Conservation (phyloP, 139 green algal species). For the Tetradesmus obliquus region DNA sequence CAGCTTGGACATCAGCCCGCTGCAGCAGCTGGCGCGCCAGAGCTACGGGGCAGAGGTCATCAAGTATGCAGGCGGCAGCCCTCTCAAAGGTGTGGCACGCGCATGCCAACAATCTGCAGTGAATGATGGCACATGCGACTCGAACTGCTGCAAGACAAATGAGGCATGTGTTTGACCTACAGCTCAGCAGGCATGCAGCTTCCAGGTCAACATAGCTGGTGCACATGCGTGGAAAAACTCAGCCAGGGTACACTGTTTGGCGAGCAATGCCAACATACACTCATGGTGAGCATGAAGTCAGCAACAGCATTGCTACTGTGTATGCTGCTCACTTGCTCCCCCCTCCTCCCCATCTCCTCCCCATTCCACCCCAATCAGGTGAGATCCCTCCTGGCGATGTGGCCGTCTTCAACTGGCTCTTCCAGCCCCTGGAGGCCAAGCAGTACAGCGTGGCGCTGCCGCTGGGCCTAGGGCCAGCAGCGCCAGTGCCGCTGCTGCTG, state of each 20-base stretch:
- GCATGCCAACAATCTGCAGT: too few species aligned
- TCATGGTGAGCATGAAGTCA: too few species aligned
- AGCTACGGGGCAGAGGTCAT: constrained; percentile 66
- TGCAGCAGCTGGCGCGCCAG: constrained; percentile 46
- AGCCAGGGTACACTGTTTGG: too few species aligned
- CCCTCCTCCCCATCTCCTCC: constrained; percentile 29
- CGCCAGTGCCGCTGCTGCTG: constrained; percentile 31
- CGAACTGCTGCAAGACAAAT: too few species aligned
- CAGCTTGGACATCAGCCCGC: constrained; percentile 53
- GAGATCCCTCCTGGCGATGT: constrained; percentile 49
- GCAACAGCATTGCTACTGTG: not conserved
- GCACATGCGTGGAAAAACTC: too few species aligned
- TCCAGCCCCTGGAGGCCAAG: constrained; percentile 67
- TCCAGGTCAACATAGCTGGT: too few species aligned
- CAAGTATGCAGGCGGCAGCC: constrained; percentile 33
- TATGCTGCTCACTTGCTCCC: constrained; percentile 20
- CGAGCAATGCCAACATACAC: too few species aligned
- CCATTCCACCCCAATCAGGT: constrained; percentile 37
- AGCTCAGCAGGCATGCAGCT: too few species aligned
- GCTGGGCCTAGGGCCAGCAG: constrained; percentile 46
- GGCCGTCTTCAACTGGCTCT: constrained; percentile 58
- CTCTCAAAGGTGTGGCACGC: not conserved
- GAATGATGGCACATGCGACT: too few species aligned
- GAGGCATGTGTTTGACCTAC: too few species aligned
- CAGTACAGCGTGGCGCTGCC: constrained; percentile 52